Conservation (phyloP, 139 green algal genomes). For the Spirogloea muscicola region DNA sequence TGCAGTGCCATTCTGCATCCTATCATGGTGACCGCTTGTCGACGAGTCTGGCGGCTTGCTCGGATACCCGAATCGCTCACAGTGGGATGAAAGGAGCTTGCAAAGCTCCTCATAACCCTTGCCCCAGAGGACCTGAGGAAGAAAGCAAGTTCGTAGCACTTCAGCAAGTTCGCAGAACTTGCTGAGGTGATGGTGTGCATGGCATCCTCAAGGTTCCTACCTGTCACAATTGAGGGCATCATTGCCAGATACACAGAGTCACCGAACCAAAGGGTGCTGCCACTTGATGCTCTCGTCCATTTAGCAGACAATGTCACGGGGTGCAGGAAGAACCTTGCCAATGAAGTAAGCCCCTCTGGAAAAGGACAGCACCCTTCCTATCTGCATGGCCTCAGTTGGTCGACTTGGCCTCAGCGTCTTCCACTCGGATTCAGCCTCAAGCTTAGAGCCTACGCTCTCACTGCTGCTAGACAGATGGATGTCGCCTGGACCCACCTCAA, state of each 20-base stretch:
- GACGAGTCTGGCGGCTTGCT: background rate
- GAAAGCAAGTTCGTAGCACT: too few species aligned
- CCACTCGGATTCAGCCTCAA: too few species aligned
- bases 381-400: background rate
- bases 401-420: too few species aligned
- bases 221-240: too few species aligned
- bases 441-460: too few species aligned
- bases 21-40: too few species aligned
- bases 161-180: too few species aligned
- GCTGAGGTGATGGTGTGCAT: too few species aligned
- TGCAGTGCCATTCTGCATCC: too few species aligned
- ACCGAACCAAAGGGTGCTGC: background rate
- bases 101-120: constrained; percentile 86
- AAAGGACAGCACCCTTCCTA: constrained; percentile 19
- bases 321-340: constrained; percentile 8
- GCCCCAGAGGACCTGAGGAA: constrained; percentile 84
- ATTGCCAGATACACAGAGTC: background rate
- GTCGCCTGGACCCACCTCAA: too few species aligned
- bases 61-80: constrained; percentile 13
- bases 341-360: constrained; percentile 61
- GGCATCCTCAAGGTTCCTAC: too few species aligned
- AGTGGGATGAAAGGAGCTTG: constrained; percentile 21
- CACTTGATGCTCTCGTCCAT: background rate
- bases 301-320: background rate
- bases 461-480: too few species aligned